phyloP scores from a whole-genome alignment of 768 basidiomycete species.

The Lyophyllum atratum region DNA sequence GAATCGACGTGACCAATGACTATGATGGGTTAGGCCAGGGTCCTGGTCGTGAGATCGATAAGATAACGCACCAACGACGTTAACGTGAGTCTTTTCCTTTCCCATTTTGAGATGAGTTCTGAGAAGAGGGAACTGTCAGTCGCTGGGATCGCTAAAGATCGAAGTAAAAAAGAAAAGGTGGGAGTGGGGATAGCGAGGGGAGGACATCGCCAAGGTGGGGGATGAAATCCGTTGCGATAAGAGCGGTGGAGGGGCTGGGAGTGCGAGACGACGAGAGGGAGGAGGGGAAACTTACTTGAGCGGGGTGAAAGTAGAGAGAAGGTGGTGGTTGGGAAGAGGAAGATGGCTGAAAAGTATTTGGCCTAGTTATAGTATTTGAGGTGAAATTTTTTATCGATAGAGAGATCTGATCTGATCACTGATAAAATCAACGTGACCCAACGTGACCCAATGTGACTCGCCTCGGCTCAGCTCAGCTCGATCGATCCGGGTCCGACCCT shows the following conservation, averaged over 20 bases:
- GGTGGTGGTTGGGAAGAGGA: slow-evolving; percentile 52
- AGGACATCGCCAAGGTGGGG: slow-evolving; percentile 23
- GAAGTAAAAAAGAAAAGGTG: slow-evolving; percentile 7
- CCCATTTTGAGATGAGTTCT: slow-evolving; percentile 79
- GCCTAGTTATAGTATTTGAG: slow-evolving; percentile 60
- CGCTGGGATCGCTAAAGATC: slow-evolving; percentile 24
- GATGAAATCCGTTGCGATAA: slow-evolving; percentile 29
- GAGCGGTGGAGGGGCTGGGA: slow-evolving; percentile 5
- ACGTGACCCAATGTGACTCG: slow-evolving; percentile 38
- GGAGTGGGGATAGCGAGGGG: slow-evolving; percentile 13
- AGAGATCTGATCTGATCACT: slow-evolving; percentile 57
- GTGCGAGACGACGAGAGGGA: slow-evolving; percentile 10
- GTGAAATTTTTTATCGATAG: slow-evolving; percentile 63
- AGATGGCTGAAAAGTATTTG: slow-evolving; percentile 47
- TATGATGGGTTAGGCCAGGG: slow-evolving; percentile 39
- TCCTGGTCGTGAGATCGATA: slow-evolving; percentile 20
- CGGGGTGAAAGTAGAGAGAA: slow-evolving; percentile 34
- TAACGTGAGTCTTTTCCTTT: slow-evolving; percentile 96
- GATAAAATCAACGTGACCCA: slow-evolving; percentile 47
- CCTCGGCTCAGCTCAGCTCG: slow-evolving; percentile 25
- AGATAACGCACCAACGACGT: slow-evolving; percentile 86
- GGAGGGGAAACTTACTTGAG: slow-evolving; percentile 35
- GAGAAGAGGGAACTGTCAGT: slow-evolving; percentile 25
- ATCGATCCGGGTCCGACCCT: neutral
- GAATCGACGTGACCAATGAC: slow-evolving; percentile 99